A percentile compares a stretch with the other conserved stretches of the same genome.
Conservation (phyloP, 169 alveolate genomes). For the Eimeria zaria region DNA sequence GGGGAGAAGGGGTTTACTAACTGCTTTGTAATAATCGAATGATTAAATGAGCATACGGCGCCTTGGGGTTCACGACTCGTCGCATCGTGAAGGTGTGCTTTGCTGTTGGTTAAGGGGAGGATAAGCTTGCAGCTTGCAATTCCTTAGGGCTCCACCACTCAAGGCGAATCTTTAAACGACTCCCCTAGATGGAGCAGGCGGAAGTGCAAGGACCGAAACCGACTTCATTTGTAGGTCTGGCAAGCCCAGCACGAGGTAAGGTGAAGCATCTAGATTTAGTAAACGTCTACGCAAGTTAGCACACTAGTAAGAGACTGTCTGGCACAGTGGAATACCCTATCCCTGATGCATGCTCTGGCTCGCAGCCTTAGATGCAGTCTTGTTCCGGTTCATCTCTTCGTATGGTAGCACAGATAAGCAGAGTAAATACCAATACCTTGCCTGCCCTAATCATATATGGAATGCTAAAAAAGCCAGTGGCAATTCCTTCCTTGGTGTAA, state of each 20-base stretch:
- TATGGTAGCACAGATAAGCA: background rate
- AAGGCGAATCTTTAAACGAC: background rate
- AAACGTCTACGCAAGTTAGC: too few species aligned
- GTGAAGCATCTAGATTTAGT: background rate
- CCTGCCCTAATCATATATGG: background rate
- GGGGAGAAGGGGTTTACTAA: background rate
- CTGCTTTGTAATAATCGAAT: too few species aligned
- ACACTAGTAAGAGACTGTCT: background rate
- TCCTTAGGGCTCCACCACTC: background rate
- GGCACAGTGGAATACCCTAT: background rate
- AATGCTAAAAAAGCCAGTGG: background rate
- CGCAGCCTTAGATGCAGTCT: background rate
- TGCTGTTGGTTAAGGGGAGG: background rate
- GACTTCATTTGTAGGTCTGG: conserved; percentile 26
- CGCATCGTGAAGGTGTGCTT: conserved; percentile 1
- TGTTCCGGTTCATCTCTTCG: background rate
- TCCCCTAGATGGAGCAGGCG: conserved; percentile 25
- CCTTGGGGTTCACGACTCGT: conserved; percentile 43
- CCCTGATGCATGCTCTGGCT: background rate
- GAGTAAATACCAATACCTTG: background rate
- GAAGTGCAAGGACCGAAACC: background rate
- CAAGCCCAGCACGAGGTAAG: background rate
- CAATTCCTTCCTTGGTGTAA: background rate
- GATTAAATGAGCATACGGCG: background rate
- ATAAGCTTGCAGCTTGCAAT: background rate